phyloP scores from a whole-genome alignment of 139 green algal genomes.

The Auxenochlorella pyrenoidosa region DNA sequence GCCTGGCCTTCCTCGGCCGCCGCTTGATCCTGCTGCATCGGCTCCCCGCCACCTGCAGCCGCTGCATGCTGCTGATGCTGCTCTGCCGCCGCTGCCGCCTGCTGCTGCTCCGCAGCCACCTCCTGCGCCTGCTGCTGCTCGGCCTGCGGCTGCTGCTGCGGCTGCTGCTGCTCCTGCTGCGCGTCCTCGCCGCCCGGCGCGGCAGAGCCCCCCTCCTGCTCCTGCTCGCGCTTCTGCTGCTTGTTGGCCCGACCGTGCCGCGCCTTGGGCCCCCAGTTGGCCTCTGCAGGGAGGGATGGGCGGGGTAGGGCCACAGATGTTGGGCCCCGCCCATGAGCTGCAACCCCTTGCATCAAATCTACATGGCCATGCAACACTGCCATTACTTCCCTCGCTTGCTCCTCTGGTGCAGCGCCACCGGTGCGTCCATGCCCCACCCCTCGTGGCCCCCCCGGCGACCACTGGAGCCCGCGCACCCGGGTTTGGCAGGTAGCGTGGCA shows the following conservation, averaged over 20 bases:
- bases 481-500: conserved; percentile 83
- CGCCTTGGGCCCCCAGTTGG: conserved; percentile 90
- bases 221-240: conserved; percentile 9
- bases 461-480: conserved; percentile 43
- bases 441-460: neutral
- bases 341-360: neutral
- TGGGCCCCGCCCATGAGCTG: too few relatives aligned
- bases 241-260: conserved; percentile 22
- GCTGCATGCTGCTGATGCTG: neutral
- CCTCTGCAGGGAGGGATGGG: conserved; percentile 41
- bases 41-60: neutral
- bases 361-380: too few relatives aligned
- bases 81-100: neutral
- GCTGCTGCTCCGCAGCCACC: neutral
- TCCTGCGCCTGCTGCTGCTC: conserved; percentile 14
- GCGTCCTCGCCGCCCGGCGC: neutral
- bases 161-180: conserved; percentile 11
- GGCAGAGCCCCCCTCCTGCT: neutral
- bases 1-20: neutral
- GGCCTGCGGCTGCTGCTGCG: conserved; percentile 9
- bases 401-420: too few relatives aligned
- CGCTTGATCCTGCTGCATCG: neutral
- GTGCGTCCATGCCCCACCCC: too few relatives aligned
- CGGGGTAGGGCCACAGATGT: too few relatives aligned
- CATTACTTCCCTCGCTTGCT: too few relatives aligned